Evolutionary conservation across 768 basidiomycete genomes (phyloP), one percentile per base, ranked within the genome.

Genomic region (Leucocoprinus birnbaumii): DNA sequence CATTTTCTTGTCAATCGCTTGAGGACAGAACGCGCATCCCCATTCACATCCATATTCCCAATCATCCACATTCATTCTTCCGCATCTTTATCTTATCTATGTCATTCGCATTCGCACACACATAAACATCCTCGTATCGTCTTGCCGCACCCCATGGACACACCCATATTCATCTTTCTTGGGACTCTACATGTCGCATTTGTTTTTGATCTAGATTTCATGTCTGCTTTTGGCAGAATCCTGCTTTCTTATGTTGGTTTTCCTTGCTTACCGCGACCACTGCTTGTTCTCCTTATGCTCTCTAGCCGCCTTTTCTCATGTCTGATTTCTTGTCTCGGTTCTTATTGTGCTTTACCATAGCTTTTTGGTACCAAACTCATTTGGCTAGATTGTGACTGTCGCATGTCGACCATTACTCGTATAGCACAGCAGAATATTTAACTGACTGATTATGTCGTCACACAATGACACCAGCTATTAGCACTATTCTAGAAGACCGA

Each of bases 401-500:
- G 31, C 31, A 31, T 31, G 31, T 31, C 31, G 31, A 5, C 6
- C 31, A 31, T 31, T 31, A 31, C 31, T 31, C 11, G 31, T 5
- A 11, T 50, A 24, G 48, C 14, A 50, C 34, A 38, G 37, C 31
- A 31, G 11, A 31, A 31, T 5, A 31, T 5, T 31, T 31, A 5
- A 31, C 5, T 31, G 11, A 11, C 11, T 31, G 31, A 31, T 31
- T 31, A 5, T 31, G 31, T 31, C 11, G 11, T 31, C 31, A 11
- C 31, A 5, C 11, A 31, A 31, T 11, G 11, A 31, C 11, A 11
- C n/a, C n/a, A n/a, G n/a, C n/a, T n/a, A n/a, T n/a, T n/a, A n/a
- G n/a, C n/a, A 38, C 16, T 60, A 78, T 52, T 76, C 75, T 13
- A 76, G 59, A 24, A 75, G 55, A 25, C 89, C 89, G 61, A 91